These are phyloP conservation scores for Mycena galericulata DNA, from an alignment of 768 basidiomycete species.

Conservation along the genomic window DNA sequence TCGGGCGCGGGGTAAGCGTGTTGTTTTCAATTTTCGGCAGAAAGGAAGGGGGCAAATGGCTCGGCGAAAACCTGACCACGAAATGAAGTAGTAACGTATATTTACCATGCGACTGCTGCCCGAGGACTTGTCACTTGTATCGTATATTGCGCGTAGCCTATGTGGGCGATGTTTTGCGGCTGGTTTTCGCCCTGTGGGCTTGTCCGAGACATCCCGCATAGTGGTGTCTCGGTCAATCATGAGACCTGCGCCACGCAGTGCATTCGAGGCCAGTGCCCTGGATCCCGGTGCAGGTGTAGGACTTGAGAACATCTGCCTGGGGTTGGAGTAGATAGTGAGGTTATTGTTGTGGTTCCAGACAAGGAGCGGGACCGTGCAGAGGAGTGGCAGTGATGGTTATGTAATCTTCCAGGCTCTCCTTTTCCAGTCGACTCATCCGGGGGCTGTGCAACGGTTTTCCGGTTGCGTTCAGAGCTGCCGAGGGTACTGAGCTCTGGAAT, in stretches of 20 bases:
- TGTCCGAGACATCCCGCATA: constrained; percentile 80
- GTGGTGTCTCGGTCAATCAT: constrained; percentile 77
- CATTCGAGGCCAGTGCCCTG: constrained; percentile 68
- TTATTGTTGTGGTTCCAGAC: constrained; percentile 18
- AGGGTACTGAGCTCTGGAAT: too few relatives aligned
- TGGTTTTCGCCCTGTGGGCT: constrained; percentile 80
- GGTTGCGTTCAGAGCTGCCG: too few relatives aligned
- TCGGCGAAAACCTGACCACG: constrained; percentile 52
- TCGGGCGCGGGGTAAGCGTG: constrained; percentile 52
- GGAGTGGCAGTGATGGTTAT: neutral
- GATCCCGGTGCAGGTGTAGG: constrained; percentile 69
- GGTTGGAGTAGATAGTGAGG: neutral
- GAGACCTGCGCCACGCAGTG: constrained; percentile 78
- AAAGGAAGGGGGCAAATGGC: constrained; percentile 45
- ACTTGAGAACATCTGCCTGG: constrained; percentile 64
- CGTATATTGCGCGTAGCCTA: constrained; percentile 70
- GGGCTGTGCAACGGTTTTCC: too few relatives aligned
- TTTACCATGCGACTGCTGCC: constrained; percentile 75
- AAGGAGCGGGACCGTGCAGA: constrained; percentile 8
- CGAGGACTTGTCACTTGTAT: constrained; percentile 64
- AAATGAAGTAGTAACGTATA: constrained; percentile 54
- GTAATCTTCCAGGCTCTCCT: neutral
- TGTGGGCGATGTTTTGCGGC: constrained; percentile 71
- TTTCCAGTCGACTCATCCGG: neutral
- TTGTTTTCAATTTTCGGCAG: constrained; percentile 45